Conservation (phyloP, 2,329 filamentous ascomycete genomes). For the Trichoderma atrobrunneum region DNA sequence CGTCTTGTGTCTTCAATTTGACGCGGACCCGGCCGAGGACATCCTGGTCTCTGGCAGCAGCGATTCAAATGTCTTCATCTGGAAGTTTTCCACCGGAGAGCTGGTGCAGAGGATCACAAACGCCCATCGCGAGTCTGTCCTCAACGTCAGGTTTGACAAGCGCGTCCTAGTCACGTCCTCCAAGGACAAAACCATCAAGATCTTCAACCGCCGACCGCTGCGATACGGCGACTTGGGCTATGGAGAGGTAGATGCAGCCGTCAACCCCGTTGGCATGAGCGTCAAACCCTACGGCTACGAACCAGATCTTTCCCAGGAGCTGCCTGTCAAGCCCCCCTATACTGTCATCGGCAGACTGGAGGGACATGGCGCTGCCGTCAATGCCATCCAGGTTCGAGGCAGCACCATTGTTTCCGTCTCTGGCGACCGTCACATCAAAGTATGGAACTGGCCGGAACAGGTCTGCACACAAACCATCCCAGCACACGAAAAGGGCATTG, state of each 20-base stretch:
- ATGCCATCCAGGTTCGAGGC: conserved; percentile 86
- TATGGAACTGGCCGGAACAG: conserved; percentile 87
- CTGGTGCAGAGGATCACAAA: conserved; percentile 70
- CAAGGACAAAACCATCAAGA: conserved; percentile 94
- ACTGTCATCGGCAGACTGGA: conserved; percentile 74
- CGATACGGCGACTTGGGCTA: conserved; percentile 59
- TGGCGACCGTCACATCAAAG: conserved; percentile 87
- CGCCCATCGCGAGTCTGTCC: conserved; percentile 84
- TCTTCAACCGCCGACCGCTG: conserved; percentile 82
- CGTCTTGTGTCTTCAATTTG: conserved; percentile 92
- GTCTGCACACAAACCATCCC: conserved; percentile 73
- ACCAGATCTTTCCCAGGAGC: conserved; percentile 43
- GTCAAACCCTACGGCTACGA: conserved; percentile 56
- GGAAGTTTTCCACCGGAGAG: conserved; percentile 88
- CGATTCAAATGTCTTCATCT: conserved; percentile 85
- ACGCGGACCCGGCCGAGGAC: conserved; percentile 81
- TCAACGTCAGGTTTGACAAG: conserved; percentile 90
- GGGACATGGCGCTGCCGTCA: conserved; percentile 88
- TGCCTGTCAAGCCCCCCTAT: conserved; percentile 61
- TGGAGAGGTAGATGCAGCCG: conserved; percentile 33
- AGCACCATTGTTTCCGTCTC: conserved; percentile 91
- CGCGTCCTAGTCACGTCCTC: conserved; percentile 93
- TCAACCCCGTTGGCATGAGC: conserved; percentile 53
- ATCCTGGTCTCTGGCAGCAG: conserved; percentile 94
- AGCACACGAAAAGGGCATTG: conserved; percentile 92